Evolutionary conservation across 371 early-diverging fungal genomes (phyloP).

Genomic region (Smittium mucronatum): DNA sequence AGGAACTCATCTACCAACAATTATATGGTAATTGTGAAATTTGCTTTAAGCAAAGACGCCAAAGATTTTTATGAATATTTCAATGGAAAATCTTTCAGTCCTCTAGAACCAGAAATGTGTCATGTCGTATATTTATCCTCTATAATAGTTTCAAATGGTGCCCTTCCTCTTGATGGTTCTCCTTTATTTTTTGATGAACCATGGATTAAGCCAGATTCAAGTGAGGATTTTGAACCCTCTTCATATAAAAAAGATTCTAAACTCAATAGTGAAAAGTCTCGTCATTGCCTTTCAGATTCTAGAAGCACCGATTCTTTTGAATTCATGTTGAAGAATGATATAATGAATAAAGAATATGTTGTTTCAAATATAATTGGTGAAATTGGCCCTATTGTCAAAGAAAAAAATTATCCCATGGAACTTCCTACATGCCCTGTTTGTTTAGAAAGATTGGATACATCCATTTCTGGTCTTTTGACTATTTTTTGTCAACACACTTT

Average conservation of each 20-base stretch:
- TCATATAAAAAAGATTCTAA: background rate
- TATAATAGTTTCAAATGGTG: slow-evolving; percentile 13
- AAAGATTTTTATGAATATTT: slow-evolving; percentile 53
- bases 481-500: slow-evolving; percentile 91
- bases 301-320: background rate
- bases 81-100: slow-evolving; percentile 68
- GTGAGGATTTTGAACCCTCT: background rate
- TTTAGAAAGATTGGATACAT: slow-evolving; percentile 77
- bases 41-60: slow-evolving; percentile 43
- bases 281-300: too few relatives aligned
- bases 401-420: slow-evolving; percentile 29
- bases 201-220: background rate
- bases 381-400: background rate
- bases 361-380: background rate
- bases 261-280: too few relatives aligned
- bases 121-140: slow-evolving; percentile 55
- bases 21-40: slow-evolving; percentile 70
- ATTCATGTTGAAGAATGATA: background rate
- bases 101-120: slow-evolving; percentile 66
- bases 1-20: slow-evolving; percentile 68
- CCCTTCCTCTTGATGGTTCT: background rate
- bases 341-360: background rate
- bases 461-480: slow-evolving; percentile 68
- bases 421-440: slow-evolving; percentile 90
- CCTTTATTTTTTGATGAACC: background rate